phyloP scores from a whole-genome alignment of 306 rosid genomes.

The Macrotyloma uniflorum region DNA sequence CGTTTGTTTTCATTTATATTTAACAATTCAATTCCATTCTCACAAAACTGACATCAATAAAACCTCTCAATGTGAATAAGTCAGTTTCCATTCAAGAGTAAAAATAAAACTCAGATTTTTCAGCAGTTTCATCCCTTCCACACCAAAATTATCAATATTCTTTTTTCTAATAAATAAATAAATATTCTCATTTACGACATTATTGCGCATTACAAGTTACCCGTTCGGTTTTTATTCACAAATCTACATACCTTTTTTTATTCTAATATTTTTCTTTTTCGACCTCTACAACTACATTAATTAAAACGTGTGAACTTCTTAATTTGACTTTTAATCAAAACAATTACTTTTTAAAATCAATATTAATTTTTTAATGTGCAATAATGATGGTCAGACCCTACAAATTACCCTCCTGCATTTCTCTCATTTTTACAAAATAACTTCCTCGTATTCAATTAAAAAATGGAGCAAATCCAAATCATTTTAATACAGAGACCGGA shows the following conservation, averaged over 20 bases:
- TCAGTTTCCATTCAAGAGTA: constrained; percentile 24
- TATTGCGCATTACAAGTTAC: background rate
- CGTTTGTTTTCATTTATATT: constrained; percentile 43
- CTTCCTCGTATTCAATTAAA: background rate
- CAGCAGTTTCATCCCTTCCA: too few relatives aligned
- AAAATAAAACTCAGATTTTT: constrained; percentile 32
- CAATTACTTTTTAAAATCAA: background rate
- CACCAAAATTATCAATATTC: too few relatives aligned
- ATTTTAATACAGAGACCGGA: background rate
- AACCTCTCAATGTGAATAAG: constrained; percentile 31
- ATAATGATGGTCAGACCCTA: background rate
- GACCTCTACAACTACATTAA: background rate
- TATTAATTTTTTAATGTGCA: background rate
- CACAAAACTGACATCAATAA: background rate
- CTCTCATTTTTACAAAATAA: background rate
- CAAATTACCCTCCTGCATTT: background rate
- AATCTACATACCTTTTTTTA: too few relatives aligned
- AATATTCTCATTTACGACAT: background rate
- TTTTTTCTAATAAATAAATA: too few relatives aligned
- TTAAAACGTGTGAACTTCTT: background rate
- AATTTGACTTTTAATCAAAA: background rate
- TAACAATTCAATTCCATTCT: constrained; percentile 30
- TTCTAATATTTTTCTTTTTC: too few relatives aligned
- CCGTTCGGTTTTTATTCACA: background rate
- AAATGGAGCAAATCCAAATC: background rate